phyloP scores from a whole-genome alignment of 1,284 basidiomycete genomes.

The Rhodotorula sp. region DNA sequence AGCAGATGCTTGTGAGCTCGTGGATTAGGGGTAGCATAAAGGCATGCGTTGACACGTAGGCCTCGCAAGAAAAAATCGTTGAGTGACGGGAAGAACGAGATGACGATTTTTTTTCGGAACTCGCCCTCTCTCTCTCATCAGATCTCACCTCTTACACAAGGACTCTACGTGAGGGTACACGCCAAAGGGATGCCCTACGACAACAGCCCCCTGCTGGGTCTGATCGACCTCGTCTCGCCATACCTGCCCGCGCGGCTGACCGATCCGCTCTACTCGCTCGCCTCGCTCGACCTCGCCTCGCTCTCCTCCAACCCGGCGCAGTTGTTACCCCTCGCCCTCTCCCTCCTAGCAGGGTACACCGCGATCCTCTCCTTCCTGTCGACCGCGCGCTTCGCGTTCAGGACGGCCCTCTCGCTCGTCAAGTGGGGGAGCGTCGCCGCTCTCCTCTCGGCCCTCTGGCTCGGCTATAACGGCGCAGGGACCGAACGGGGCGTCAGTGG shows the following conservation, averaged over 20 bases:
- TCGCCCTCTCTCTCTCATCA: not conserved
- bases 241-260: slow-evolving; percentile 21
- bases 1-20: too few species aligned
- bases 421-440: slow-evolving; percentile 69
- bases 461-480: slow-evolving; percentile 18
- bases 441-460: slow-evolving; percentile 47
- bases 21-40: too few species aligned
- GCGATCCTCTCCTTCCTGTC: slow-evolving; percentile 69
- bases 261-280: slow-evolving; percentile 23
- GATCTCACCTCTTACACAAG: not conserved
- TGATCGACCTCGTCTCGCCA: slow-evolving; percentile 14
- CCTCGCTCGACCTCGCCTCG: slow-evolving; percentile 12
- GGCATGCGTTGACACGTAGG: too few species aligned
- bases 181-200: slow-evolving; percentile 1
- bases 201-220: slow-evolving; percentile 10
- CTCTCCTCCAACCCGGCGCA: slow-evolving; percentile 36
- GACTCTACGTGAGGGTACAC: not conserved
- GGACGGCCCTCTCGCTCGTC: slow-evolving; percentile 63
- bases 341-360: slow-evolving; percentile 66
- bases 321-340: slow-evolving; percentile 68
- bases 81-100: too few species aligned
- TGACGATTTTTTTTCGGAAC: too few species aligned
- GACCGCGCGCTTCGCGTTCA: slow-evolving; percentile 68
- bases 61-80: too few species aligned
- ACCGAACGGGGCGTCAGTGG: slow-evolving; percentile 19